Percentiles rank a stretch among this genome's conserved stretches.
Evolutionary conservation across 345 rosid species (phyloP).

Genomic region (Turnera subulata): DNA sequence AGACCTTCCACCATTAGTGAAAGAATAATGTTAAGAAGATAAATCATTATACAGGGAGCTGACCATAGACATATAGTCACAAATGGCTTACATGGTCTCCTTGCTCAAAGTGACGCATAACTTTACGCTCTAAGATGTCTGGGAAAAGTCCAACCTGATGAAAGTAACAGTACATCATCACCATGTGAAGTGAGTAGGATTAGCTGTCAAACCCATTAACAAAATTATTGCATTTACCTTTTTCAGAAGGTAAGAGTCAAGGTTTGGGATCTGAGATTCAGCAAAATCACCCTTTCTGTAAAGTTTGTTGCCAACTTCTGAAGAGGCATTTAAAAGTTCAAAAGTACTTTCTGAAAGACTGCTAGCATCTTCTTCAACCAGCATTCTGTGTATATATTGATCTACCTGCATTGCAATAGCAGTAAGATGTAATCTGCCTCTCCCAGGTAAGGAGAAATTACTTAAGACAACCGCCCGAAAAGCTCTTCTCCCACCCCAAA

Average conservation of each 20-base stretch:
- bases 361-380: constrained; percentile 78
- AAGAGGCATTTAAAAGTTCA: constrained; percentile 55
- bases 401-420: constrained; percentile 53
- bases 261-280: constrained; percentile 53
- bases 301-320: constrained; percentile 66
- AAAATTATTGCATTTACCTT: constrained; percentile 36
- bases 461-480: background rate
- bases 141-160: constrained; percentile 84
- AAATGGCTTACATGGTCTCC: constrained; percentile 60
- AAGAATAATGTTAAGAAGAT: constrained; percentile 1
- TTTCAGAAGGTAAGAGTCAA: constrained; percentile 52
- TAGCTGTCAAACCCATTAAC: constrained; percentile 1
- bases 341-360: constrained; percentile 32
- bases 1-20: constrained; percentile 47
- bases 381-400: constrained; percentile 68
- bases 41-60: background rate
- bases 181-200: constrained; percentile 1
- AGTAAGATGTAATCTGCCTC: constrained; percentile 14
- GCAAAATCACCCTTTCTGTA: constrained; percentile 73
- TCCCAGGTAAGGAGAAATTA: background rate
- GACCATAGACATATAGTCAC: background rate
- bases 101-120: constrained; percentile 60
- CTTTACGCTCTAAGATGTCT: constrained; percentile 77
- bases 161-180: constrained; percentile 13
- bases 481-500: background rate